Conservation (phyloP, 768 basidiomycete genomes). For the Xanthoconium stramineum region DNA sequence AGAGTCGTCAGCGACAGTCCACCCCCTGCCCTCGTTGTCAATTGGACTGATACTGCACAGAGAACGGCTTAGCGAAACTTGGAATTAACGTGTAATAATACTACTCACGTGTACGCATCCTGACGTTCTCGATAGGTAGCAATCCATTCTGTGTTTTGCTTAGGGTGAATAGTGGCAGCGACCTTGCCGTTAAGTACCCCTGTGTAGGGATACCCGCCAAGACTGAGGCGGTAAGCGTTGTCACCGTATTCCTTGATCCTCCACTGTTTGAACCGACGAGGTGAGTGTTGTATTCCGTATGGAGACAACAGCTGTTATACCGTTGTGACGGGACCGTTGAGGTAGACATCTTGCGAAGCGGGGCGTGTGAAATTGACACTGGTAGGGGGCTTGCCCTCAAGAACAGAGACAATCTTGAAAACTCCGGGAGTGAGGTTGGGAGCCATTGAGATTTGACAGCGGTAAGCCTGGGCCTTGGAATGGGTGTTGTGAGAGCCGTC, state of each 20-base stretch:
- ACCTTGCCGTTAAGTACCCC: too few relatives aligned
- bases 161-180: too few relatives aligned
- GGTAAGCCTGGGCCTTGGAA: not conserved
- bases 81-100: too few relatives aligned
- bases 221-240: too few relatives aligned
- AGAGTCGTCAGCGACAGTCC: too few relatives aligned
- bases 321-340: not conserved
- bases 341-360: not conserved
- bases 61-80: too few relatives aligned
- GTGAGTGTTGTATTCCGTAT: not conserved
- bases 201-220: too few relatives aligned
- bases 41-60: too few relatives aligned
- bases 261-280: not conserved
- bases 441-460: not conserved
- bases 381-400: not conserved
- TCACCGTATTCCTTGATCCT: not conserved
- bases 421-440: not conserved
- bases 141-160: too few relatives aligned
- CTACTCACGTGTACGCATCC: too few relatives aligned
- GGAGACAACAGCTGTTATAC: not conserved
- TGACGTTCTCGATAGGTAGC: too few relatives aligned
- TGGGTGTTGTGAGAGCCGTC: not conserved
- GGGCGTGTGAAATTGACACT: not conserved
- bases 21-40: too few relatives aligned
- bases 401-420: not conserved